phyloP scores from a whole-genome alignment of 345 rosid species.

The Fremontodendron californicum region DNA sequence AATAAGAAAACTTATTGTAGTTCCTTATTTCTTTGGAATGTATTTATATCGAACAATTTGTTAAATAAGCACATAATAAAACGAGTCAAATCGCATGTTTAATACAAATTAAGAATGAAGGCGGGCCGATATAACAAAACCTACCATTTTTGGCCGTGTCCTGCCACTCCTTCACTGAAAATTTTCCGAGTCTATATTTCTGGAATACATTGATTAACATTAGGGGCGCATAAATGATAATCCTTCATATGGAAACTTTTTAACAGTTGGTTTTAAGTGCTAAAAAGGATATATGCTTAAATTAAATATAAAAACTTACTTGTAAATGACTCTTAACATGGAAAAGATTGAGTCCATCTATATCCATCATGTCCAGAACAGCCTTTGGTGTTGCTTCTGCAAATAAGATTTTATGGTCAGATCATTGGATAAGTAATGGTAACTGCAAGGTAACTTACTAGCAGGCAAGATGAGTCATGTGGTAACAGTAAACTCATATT shows the following conservation, averaged over 20 bases:
- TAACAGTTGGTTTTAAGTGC: not conserved
- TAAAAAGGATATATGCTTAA: not conserved
- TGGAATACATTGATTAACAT: constrained; percentile 14
- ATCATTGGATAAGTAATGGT: not conserved
- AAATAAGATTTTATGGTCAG: constrained; percentile 9
- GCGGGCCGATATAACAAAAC: not conserved
- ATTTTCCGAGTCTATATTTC: constrained; percentile 28
- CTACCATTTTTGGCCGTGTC: constrained; percentile 4
- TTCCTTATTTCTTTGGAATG: not conserved
- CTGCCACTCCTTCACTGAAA: not conserved
- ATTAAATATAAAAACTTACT: constrained; percentile 11
- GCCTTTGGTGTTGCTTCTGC: constrained; percentile 33
- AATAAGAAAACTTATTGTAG: not conserved
- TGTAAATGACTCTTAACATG: constrained; percentile 40
- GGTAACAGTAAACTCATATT: not conserved
- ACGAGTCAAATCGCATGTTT: not conserved
- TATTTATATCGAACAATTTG: not conserved
- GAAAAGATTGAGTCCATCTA: constrained; percentile 18
- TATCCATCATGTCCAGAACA: constrained; percentile 15
- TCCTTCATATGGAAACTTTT: not conserved
- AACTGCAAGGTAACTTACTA: constrained; percentile 5
- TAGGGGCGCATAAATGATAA: not conserved
- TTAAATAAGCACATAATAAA: not conserved
- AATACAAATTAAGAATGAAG: not conserved
- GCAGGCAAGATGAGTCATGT: not conserved